Conservation (phyloP, 1,284 basidiomycete species). For the Phellinidium pouzarii region DNA sequence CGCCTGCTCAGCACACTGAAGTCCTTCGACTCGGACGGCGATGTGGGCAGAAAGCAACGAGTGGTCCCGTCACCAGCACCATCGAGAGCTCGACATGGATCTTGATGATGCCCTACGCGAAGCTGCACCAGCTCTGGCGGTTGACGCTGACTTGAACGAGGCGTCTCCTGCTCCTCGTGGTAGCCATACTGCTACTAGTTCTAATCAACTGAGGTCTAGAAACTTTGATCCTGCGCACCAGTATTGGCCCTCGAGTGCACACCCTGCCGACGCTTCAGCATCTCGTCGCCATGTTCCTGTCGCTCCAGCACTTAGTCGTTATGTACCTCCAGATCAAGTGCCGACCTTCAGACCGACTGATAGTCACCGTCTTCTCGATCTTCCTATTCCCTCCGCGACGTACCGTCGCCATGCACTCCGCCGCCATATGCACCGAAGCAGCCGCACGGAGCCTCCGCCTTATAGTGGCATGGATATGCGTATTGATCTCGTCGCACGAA, state of each 20-base stretch:
- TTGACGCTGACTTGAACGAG: not conserved
- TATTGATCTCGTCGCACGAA: constrained; percentile 8
- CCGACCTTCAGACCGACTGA: too few species aligned
- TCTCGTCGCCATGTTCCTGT: not conserved
- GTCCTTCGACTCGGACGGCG: not conserved
- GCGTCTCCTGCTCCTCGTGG: not conserved
- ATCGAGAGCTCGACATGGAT: not conserved
- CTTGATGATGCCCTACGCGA: not conserved
- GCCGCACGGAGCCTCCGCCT: too few species aligned
- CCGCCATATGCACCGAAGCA: too few species aligned
- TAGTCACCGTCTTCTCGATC: too few species aligned
- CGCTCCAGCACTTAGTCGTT: too few species aligned
- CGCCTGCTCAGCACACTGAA: not conserved
- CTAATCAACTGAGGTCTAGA: not conserved
- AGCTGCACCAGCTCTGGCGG: not conserved
- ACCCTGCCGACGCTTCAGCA: not conserved
- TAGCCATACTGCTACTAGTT: not conserved
- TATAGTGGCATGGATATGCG: constrained; percentile 1
- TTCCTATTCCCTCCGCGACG: too few species aligned
- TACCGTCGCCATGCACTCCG: too few species aligned
- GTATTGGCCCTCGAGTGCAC: constrained; percentile 2
- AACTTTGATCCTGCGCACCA: constrained; percentile 2
- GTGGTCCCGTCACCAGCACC: not conserved
- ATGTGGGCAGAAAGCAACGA: not conserved
- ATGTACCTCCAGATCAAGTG: too few species aligned